Conservation (phyloP, 2,329 filamentous ascomycete species). For the Zymoseptoria pseudotritici region DNA sequence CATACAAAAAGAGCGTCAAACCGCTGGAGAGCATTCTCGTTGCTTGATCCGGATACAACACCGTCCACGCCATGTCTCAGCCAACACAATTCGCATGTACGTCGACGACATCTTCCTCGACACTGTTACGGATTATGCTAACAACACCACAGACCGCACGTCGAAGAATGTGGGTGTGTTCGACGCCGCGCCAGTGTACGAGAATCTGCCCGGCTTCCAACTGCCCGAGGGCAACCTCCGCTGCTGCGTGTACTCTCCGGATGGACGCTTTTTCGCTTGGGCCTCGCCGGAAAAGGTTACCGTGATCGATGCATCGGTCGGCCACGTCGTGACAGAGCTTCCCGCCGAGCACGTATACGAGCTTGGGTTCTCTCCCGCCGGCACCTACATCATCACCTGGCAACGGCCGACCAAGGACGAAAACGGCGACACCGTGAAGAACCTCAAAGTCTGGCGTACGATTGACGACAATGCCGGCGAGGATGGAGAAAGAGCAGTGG, state of each 20-base stretch:
- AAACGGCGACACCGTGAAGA: constrained; percentile 87
- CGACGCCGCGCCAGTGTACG: constrained; percentile 84
- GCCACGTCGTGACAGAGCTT: constrained; percentile 66
- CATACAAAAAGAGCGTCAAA: neutral
- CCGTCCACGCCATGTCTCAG: constrained; percentile 33
- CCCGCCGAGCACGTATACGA: constrained; percentile 83
- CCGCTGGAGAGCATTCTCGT: neutral
- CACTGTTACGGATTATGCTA: neutral
- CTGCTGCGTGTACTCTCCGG: constrained; percentile 91
- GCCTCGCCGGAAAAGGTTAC: constrained; percentile 80
- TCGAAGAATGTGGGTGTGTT: constrained; percentile 92
- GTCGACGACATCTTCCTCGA: constrained; percentile 22
- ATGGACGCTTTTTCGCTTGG: constrained; percentile 94
- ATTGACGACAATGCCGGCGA: constrained; percentile 58
- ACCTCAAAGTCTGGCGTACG: constrained; percentile 92
- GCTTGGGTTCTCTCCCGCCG: constrained; percentile 84
- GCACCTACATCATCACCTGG: constrained; percentile 93
- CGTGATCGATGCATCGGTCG: constrained; percentile 73
- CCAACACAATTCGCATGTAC: constrained; percentile 86
- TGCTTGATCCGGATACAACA: neutral
- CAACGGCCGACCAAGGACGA: constrained; percentile 90
- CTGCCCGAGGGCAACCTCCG: constrained; percentile 88
- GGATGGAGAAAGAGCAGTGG: constrained; percentile 58
- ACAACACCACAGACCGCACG: constrained; percentile 60
- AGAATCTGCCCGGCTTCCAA: constrained; percentile 70